phyloP scores from a whole-genome alignment of 257 asterid genomes.

The Anisodus acutangulus region DNA sequence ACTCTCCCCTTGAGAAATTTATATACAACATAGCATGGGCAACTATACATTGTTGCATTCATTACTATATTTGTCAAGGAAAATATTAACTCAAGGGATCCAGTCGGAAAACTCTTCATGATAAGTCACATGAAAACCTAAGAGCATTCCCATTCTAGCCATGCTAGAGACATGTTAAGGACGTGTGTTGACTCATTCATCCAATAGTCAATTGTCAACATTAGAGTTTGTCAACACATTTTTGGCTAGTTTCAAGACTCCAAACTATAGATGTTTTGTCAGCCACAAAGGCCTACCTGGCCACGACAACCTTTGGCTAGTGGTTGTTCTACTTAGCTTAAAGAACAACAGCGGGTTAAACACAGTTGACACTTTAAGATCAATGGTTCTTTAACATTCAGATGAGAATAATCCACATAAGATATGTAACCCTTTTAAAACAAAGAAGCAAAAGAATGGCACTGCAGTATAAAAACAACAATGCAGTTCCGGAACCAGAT shows the following conservation, averaged over 20 bases:
- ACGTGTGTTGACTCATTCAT: neutral
- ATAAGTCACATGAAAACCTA: constrained; percentile 12
- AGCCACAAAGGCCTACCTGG: neutral
- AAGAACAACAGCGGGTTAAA: neutral
- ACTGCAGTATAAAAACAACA: constrained; percentile 5
- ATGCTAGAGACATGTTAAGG: constrained; percentile 12
- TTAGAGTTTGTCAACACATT: constrained; percentile 21
- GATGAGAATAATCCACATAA: constrained; percentile 5
- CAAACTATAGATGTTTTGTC: constrained; percentile 15
- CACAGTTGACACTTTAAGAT: neutral
- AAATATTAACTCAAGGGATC: neutral
- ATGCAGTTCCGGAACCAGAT: constrained; percentile 27
- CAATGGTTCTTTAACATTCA: neutral
- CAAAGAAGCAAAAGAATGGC: constrained; percentile 21
- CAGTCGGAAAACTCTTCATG: constrained; percentile 4
- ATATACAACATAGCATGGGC: neutral
- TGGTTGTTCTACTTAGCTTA: neutral
- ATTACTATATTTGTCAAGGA: neutral
- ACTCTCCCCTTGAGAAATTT: constrained; percentile 15
- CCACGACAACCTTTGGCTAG: neutral
- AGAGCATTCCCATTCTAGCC: constrained; percentile 1
- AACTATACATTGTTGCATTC: constrained; percentile 18
- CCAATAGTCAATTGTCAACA: neutral
- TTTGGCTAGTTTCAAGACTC: constrained; percentile 21
- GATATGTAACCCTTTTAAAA: neutral